Conservation (phyloP, 2,329 filamentous ascomycete genomes). For the Intubia oerlemansii region DNA sequence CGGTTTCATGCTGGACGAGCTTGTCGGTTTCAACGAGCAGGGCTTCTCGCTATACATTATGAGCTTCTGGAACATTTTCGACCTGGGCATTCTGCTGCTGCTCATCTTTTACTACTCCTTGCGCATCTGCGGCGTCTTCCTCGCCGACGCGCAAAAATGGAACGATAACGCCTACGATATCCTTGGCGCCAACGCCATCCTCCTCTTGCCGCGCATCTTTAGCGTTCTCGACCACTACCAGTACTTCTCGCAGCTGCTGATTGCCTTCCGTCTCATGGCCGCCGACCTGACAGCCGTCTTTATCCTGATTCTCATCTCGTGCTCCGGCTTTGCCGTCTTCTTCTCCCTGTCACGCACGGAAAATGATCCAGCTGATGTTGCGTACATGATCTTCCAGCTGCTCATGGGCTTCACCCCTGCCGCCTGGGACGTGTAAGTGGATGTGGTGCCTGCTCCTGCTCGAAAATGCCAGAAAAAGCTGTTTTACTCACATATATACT, state of each 20-base stretch:
- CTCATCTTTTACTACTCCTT: slow-evolving; percentile 80
- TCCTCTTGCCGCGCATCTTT: slow-evolving; percentile 79
- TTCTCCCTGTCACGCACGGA: slow-evolving; percentile 64
- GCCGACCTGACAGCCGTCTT: slow-evolving; percentile 73
- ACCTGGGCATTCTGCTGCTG: slow-evolving; percentile 69
- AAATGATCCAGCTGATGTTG: slow-evolving; percentile 51
- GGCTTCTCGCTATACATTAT: slow-evolving; percentile 92
- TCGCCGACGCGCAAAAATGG: slow-evolving; percentile 53
- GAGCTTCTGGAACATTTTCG: slow-evolving; percentile 95
- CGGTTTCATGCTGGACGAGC: slow-evolving; percentile 89
- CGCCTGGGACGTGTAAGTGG: slow-evolving; percentile 67
- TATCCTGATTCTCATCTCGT: slow-evolving; percentile 64
- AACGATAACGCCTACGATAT: slow-evolving; percentile 83
- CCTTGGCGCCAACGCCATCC: slow-evolving; percentile 74
- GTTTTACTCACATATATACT: not conserved
- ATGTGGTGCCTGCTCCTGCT: too few species aligned
- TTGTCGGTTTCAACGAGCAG: slow-evolving; percentile 91
- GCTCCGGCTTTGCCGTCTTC: slow-evolving; percentile 88
- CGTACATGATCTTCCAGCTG: slow-evolving; percentile 82
- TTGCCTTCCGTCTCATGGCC: slow-evolving; percentile 87
- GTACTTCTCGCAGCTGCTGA: slow-evolving; percentile 86
- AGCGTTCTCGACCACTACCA: slow-evolving; percentile 86
- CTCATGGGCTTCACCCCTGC: slow-evolving; percentile 91
- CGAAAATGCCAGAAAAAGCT: too few species aligned
- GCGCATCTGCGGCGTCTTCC: slow-evolving; percentile 67